Evolutionary conservation across 495 filamentous ascomycete genomes (phyloP).

Genomic region (Podospora didyma): DNA sequence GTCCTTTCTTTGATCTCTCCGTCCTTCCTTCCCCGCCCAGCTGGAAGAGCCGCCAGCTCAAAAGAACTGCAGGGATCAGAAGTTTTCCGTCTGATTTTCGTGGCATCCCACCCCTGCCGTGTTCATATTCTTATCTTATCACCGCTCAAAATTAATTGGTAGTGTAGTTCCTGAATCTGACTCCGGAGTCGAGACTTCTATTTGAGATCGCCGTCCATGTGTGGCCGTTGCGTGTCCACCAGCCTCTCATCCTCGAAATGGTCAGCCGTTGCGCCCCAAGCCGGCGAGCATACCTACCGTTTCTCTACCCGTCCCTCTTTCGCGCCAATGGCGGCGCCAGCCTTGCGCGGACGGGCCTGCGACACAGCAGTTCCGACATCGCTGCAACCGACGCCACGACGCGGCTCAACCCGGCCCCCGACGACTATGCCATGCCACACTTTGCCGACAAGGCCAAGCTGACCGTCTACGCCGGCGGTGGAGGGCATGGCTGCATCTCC

Average conservation of each 20-base stretch:
- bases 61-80: no score
- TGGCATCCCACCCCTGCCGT: no score
- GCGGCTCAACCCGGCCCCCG: slow-evolving; percentile 72
- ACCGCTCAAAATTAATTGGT: no score
- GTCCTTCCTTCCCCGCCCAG: not conserved
- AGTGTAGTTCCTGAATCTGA: no score
- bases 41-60: slow-evolving; percentile 6
- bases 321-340: slow-evolving; percentile 28
- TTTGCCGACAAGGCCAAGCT: slow-evolving; percentile 85
- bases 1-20: not conserved
- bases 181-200: no score
- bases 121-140: no score
- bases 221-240: slow-evolving; percentile 3
- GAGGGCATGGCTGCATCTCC: slow-evolving; percentile 89
- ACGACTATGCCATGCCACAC: slow-evolving; percentile 73
- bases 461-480: slow-evolving; percentile 68
- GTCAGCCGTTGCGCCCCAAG: slow-evolving; percentile 40
- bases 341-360: slow-evolving; percentile 18
- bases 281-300: slow-evolving; percentile 53
- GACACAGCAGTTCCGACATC: slow-evolving; percentile 27
- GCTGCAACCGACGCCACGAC: slow-evolving; percentile 27
- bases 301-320: slow-evolving; percentile 60
- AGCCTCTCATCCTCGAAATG: slow-evolving; percentile 30
- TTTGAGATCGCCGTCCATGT: not conserved
- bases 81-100: no score